Percentiles rank a stretch among this genome's conserved stretches.
Evolutionary conservation across 208 protist species (phyloP).

Genomic region (Leishmania guyanensis): DNA sequence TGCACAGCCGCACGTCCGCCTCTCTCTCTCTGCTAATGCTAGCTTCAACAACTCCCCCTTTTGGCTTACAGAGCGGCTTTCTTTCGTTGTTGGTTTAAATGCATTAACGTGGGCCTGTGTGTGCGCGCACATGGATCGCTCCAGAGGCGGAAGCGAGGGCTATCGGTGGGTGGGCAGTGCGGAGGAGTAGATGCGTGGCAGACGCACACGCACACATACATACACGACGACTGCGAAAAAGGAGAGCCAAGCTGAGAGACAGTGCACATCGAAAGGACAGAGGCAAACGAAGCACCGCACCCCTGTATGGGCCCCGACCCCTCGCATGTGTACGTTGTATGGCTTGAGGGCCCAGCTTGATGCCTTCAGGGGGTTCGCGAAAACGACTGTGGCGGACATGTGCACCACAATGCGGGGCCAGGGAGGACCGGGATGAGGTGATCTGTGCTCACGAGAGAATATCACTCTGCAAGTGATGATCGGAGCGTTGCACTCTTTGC

Average conservation of each 20-base stretch:
- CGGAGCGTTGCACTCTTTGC: not conserved
- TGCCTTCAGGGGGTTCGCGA: not conserved
- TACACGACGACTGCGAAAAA: not conserved
- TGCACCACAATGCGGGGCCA: not conserved
- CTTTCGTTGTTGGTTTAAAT: not conserved
- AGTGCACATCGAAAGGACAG: not conserved
- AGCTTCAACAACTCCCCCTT: not conserved
- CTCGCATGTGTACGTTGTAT: not conserved
- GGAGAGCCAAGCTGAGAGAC: not conserved
- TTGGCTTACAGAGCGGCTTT: not conserved
- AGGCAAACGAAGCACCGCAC: not conserved
- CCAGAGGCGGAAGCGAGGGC: not conserved
- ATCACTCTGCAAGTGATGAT: not conserved
- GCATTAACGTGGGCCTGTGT: not conserved
- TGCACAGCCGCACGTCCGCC: not conserved
- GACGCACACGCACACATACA: not conserved
- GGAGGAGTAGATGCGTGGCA: not conserved
- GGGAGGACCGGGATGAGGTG: not conserved
- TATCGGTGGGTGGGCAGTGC: not conserved
- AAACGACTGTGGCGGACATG: not conserved
- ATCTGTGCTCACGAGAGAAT: not conserved
- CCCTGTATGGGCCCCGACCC: not conserved
- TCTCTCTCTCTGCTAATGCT: not conserved
- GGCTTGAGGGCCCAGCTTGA: not conserved
- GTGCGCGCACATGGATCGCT: not conserved